Conservation (phyloP, 805 yeast species). For the Phaffomyces antillensis region DNA sequence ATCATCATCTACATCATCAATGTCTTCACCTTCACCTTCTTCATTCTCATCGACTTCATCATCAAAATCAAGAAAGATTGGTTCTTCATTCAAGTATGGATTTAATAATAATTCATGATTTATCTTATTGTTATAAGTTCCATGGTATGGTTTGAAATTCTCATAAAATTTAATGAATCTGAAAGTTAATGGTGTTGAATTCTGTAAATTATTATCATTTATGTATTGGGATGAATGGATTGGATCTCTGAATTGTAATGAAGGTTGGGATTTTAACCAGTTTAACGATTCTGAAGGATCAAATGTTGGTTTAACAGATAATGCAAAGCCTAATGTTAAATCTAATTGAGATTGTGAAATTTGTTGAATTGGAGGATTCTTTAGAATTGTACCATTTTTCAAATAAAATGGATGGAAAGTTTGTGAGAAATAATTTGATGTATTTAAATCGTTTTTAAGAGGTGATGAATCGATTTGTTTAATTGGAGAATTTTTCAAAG, state of each 20-base stretch:
- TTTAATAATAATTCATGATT: constrained; percentile 25
- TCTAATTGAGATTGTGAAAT: no score
- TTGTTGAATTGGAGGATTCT: constrained; percentile 5
- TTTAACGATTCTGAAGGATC: background rate
- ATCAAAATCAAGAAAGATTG: constrained; percentile 50
- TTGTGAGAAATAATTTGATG: constrained; percentile 23
- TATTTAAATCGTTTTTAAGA: no score
- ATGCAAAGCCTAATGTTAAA: no score
- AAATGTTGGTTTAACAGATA: background rate
- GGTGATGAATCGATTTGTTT: background rate
- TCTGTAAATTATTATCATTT: constrained; percentile 24
- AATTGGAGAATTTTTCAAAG: constrained; percentile 11
- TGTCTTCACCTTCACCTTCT: constrained; percentile 50
- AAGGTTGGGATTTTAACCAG: constrained; percentile 5
- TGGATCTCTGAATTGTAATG: background rate
- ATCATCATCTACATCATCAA: constrained; percentile 50
- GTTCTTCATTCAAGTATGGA: constrained; percentile 37
- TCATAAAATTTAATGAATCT: constrained; percentile 41
- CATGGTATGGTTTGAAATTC: constrained; percentile 46
- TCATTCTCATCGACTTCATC: constrained; percentile 47
- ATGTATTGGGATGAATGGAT: constrained; percentile 23
- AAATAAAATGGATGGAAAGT: constrained; percentile 31
- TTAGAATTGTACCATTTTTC: constrained; percentile 27
- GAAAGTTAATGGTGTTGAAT: constrained; percentile 26
- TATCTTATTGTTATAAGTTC: constrained; percentile 41